Conservation (phyloP, 345 rosid genomes). For the Citrus glauca region DNA sequence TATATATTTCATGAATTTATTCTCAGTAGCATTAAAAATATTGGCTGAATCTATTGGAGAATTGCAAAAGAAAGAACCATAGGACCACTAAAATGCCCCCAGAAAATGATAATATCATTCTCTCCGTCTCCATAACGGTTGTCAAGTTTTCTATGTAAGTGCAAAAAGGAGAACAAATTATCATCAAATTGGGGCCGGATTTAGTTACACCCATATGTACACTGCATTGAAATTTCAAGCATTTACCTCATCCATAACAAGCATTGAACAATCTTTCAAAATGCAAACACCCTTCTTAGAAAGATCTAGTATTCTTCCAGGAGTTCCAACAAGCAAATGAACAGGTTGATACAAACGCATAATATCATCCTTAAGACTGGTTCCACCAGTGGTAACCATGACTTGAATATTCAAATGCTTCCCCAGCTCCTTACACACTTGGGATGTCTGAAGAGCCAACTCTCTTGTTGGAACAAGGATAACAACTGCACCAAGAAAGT, state of each 20-base stretch:
- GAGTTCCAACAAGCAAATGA: slow-evolving; percentile 96
- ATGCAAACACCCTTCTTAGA: slow-evolving; percentile 91
- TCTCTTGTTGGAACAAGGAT: slow-evolving; percentile 97
- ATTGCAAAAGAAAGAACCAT: background rate
- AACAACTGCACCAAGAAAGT: slow-evolving; percentile 51
- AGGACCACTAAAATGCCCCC: background rate
- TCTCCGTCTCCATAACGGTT: background rate
- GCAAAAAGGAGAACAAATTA: background rate
- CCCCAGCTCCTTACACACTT: slow-evolving; percentile 98
- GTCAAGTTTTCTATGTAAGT: background rate
- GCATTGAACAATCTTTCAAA: slow-evolving; percentile 94
- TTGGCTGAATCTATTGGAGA: background rate
- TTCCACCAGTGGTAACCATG: slow-evolving; percentile 99
- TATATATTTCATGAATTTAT: too few species aligned
- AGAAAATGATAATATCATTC: background rate
- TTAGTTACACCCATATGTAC: background rate
- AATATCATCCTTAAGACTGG: slow-evolving; percentile 98
- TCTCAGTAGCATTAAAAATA: background rate
- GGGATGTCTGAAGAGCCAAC: slow-evolving; percentile 98
- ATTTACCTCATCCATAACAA: slow-evolving; percentile 96
- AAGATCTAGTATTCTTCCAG: slow-evolving; percentile 97
- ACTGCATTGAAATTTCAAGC: background rate
- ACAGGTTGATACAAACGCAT: slow-evolving; percentile 99
- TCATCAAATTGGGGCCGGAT: background rate
- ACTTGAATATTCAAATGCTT: slow-evolving; percentile 92